Conservation (phyloP, 768 basidiomycete genomes). For the Pleurotus salmoneostramineus region DNA sequence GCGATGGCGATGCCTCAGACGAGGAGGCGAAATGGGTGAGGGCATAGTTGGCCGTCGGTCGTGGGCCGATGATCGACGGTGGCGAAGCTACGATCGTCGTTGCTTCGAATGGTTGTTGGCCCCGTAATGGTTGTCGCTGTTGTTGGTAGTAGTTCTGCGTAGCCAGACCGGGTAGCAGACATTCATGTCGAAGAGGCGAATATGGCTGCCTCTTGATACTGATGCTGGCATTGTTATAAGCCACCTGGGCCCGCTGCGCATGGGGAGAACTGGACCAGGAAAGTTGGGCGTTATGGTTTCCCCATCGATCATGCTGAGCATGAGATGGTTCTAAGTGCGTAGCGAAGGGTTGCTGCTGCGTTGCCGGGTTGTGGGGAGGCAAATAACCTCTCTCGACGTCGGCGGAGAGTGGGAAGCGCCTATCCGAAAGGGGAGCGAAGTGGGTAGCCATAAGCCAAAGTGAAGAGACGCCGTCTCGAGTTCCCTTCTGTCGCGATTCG, state of each 20-base stretch:
- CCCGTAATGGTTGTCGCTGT: no score
- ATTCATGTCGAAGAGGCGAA: neutral
- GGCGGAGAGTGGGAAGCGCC: neutral
- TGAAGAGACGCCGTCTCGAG: neutral
- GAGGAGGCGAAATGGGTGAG: no score
- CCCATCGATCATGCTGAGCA: neutral
- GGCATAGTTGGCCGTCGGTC: no score
- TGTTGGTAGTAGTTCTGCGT: no score
- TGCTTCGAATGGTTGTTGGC: neutral
- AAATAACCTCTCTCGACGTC: constrained; percentile 1
- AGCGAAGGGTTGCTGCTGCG: neutral
- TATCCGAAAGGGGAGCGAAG: constrained; percentile 7
- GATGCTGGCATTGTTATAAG: no score
- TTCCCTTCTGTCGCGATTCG: neutral
- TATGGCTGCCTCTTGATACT: neutral
- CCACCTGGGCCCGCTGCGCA: neutral
- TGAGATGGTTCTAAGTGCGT: neutral
- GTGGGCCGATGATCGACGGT: neutral
- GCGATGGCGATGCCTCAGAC: neutral
- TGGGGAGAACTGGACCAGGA: neutral
- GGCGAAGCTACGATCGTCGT: neutral
- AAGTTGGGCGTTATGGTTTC: neutral
- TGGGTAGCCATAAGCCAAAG: neutral
- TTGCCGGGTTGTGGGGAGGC: neutral
- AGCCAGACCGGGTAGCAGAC: neutral